phyloP scores from a whole-genome alignment of 2,329 filamentous ascomycete species.

The Colletotrichum theobromicola region DNA sequence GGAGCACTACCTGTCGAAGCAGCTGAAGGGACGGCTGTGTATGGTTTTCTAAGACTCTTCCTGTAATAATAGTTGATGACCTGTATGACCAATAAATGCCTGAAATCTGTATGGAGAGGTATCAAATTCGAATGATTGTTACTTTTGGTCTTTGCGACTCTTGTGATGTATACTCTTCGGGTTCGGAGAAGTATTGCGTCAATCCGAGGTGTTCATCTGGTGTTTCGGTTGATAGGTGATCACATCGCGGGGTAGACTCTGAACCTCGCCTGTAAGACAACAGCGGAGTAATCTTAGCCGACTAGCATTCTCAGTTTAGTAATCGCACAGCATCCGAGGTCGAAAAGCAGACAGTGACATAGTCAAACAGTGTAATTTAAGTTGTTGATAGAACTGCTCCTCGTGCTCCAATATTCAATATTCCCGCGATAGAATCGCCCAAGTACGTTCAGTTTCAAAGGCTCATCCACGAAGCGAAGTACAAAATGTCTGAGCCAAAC shows the following conservation, averaged over 20 bases:
- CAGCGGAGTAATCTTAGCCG: neutral
- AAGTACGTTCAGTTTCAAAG: neutral
- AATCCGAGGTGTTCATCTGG: neutral
- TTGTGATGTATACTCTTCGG: neutral
- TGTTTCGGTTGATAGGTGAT: neutral
- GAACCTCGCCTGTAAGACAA: neutral
- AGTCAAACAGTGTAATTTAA: neutral
- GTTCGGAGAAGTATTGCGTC: too few species aligned
- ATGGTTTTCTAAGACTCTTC: constrained; percentile 18
- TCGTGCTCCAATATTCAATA: too few species aligned
- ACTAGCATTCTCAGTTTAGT: neutral
- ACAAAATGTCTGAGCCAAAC: neutral
- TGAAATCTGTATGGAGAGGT: neutral
- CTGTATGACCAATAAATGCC: neutral
- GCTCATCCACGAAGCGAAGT: neutral
- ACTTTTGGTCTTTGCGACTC: neutral
- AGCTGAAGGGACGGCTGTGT: constrained; percentile 21
- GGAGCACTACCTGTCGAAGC: constrained; percentile 20
- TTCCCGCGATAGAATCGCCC: neutral
- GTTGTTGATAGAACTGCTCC: neutral
- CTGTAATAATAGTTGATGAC: neutral
- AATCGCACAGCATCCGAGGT: neutral
- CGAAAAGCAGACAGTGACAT: neutral
- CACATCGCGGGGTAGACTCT: neutral
- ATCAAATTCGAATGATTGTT: accelerated